phyloP scores from a whole-genome alignment of 192 early-diverging fungal species.

The Entomortierella lignicola region DNA sequence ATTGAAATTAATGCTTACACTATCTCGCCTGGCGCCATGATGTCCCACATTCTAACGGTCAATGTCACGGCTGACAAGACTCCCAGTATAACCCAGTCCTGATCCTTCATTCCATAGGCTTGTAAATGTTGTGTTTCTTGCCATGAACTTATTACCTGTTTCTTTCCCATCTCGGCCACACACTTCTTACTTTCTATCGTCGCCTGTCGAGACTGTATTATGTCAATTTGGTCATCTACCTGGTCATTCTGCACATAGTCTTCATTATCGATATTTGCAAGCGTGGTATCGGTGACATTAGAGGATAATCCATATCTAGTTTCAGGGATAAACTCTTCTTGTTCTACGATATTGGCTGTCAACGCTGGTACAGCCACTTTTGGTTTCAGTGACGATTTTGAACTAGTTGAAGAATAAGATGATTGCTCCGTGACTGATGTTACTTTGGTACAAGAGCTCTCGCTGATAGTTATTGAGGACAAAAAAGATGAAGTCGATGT shows the following conservation, averaged over 20 bases:
- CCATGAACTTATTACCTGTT: conserved; percentile 4
- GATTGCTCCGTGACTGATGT: no score
- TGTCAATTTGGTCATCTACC: no score
- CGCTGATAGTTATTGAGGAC: neutral
- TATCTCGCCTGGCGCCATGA: conserved; percentile 43
- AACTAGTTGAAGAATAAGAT: neutral
- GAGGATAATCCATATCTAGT: neutral
- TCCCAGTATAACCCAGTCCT: conserved; percentile 23
- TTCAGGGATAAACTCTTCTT: neutral
- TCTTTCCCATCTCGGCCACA: conserved; percentile 2
- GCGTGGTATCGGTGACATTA: neutral
- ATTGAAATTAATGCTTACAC: conserved; percentile 41
- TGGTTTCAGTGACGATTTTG: neutral
- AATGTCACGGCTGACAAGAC: conserved; percentile 28
- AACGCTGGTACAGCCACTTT: neutral
- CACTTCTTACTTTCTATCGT: neutral
- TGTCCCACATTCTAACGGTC: conserved; percentile 36
- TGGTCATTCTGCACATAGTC: neutral
- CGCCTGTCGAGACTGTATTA: no score
- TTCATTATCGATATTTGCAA: neutral
- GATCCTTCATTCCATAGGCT: neutral
- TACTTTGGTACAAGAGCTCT: no score
- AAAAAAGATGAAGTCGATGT: no score
- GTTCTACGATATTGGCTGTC: neutral
- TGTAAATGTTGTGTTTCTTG: neutral